phyloP scores from a whole-genome alignment of 257 asterid genomes.

The Primulina huaijiensis region DNA sequence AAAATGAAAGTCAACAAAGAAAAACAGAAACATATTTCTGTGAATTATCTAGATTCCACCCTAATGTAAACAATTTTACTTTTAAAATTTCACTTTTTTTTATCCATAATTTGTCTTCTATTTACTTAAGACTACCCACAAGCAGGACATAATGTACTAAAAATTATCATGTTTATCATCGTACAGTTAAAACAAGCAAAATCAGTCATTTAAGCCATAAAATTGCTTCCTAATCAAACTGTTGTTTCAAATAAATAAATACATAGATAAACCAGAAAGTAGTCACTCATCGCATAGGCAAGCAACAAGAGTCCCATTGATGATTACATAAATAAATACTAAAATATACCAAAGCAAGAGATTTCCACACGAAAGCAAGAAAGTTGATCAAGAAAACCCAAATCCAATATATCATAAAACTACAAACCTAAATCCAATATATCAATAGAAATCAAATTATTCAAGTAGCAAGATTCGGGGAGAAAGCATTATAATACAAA shows the following conservation, averaged over 20 bases:
- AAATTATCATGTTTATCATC: neutral
- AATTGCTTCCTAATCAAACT: neutral
- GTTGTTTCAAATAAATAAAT: too few species aligned
- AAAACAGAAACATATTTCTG: too few species aligned
- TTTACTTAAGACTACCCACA: neutral
- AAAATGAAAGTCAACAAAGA: too few species aligned
- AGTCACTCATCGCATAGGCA: neutral
- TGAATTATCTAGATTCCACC: too few species aligned
- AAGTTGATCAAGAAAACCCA: neutral
- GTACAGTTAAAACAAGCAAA: neutral
- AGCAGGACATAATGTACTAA: neutral
- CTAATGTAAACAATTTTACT: too few species aligned
- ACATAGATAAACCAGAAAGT: neutral
- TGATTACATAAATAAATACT: neutral
- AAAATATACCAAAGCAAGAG: neutral
- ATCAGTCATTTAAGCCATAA: neutral
- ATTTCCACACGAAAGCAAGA: neutral
- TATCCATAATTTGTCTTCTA: too few species aligned
- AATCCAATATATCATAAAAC: neutral
- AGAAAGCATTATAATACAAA: neutral
- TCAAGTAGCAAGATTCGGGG: conserved; percentile 4
- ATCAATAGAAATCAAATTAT: neutral
- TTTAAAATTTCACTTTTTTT: too few species aligned
- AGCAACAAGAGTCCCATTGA: neutral
- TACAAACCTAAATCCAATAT: neutral